Evolutionary conservation across 148 eudicot species (phyloP).

Genomic region (Chenopodium formosanum): DNA sequence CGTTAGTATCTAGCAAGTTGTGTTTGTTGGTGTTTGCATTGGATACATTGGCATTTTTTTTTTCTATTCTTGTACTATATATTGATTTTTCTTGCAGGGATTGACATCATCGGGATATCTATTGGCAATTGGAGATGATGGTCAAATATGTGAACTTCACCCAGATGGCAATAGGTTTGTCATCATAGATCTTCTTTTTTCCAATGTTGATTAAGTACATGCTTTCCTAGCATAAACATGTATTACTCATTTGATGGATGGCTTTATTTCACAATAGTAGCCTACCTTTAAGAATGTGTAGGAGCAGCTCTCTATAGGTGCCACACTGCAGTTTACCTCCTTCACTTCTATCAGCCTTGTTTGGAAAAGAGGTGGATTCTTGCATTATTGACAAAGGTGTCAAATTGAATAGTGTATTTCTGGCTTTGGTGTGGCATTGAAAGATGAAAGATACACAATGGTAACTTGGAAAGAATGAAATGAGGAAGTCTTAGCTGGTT

Average conservation of each 20-base stretch:
- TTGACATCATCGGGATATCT: constrained; percentile 75
- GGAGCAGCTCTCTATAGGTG: neutral
- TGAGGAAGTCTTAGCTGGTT: neutral
- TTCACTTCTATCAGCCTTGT: neutral
- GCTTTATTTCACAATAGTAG: neutral
- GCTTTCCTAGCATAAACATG: neutral
- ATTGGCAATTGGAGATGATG: constrained; percentile 59
- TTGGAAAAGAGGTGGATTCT: neutral
- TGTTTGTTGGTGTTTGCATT: neutral
- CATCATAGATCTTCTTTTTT: neutral
- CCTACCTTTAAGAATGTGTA: neutral
- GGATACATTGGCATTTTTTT: neutral
- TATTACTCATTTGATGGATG: neutral
- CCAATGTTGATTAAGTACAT: neutral
- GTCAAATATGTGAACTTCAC: constrained; percentile 81
- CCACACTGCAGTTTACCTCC: neutral
- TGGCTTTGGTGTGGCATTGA: neutral
- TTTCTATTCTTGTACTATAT: neutral
- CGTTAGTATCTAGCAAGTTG: neutral
- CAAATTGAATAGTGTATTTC: neutral
- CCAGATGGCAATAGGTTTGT: constrained; percentile 91
- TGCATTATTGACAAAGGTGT: neutral
- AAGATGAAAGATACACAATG: neutral
- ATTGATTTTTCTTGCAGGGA: constrained; percentile 44
- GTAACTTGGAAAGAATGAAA: neutral